These are phyloP conservation scores for Diplogelasinospora grovesii DNA, from an alignment of 495 filamentous ascomycete genomes.

Conservation along the genomic window DNA sequence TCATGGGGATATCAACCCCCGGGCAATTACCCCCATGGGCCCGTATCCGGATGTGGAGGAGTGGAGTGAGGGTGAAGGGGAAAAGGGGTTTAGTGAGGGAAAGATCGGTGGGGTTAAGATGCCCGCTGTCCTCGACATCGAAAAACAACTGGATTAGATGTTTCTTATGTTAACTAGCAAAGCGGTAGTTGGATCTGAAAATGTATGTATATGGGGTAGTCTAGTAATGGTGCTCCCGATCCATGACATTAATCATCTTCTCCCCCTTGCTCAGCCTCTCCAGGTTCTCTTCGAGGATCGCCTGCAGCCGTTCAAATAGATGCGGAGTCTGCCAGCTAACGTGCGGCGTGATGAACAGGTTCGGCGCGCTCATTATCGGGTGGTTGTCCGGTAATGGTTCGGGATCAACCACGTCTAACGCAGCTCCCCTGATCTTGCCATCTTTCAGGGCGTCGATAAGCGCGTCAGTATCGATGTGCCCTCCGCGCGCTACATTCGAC, in stretches of 20 bases:
- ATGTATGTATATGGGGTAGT: neutral
- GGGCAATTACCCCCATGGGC: conserved; percentile 56
- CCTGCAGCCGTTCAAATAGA: conserved; percentile 54
- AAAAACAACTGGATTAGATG: neutral
- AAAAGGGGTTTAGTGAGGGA: no score
- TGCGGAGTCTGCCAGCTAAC: conserved; percentile 55
- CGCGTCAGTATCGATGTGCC: conserved; percentile 62
- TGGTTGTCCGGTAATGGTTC: conserved; percentile 69
- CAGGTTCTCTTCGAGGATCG: conserved; percentile 40
- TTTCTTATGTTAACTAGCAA: no score
- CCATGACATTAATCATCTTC: conserved; percentile 29
- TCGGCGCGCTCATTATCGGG: conserved; percentile 65
- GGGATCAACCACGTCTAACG: conserved; percentile 80
- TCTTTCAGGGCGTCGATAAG: conserved; percentile 56
- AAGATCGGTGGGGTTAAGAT: conserved; percentile 1
- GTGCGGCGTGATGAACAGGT: conserved; percentile 76
- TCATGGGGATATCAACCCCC: conserved; percentile 44
- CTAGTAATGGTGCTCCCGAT: conserved; percentile 26
- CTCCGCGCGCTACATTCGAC: conserved; percentile 69
- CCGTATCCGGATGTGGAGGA: conserved; percentile 55
- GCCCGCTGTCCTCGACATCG: neutral
- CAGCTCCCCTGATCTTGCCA: conserved; percentile 59
- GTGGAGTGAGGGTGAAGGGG: neutral
- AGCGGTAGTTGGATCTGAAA: no score
- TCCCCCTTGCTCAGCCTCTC: conserved; percentile 19